Evolutionary conservation across 208 protist species (phyloP), one percentile per base, ranked within the genome.

Genomic region (Naegleria fowleri): DNA sequence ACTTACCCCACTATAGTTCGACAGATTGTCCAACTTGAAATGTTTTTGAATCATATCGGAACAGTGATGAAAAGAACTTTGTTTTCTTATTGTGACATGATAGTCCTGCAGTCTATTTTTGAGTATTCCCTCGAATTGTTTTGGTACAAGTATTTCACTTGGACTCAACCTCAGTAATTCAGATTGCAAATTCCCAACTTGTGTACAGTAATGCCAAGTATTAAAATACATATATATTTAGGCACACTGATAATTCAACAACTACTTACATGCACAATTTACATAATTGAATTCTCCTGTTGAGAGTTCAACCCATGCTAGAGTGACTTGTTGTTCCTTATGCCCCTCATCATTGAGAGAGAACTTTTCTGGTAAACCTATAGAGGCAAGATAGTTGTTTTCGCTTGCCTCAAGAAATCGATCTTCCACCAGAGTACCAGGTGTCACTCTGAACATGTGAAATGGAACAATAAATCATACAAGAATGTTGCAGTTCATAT

Each of bases 231-330:
- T n/a, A n/a, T n/a, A n/a, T n/a, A n/a, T n/a, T n/a, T n/a, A n/a
- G n/a, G n/a, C n/a, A n/a, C n/a, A n/a, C n/a, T n/a, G 90, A 29
- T 83, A 83, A 67, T 36, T 16, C 43, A 86, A 19, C 11, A 5
- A 16, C 3, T 84, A 84, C 76, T 19, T 86, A 86, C 83, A 25
- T 19, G 84, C 36, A 25, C 41, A 36, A 22, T 85, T 79, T 11
- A 86, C 92, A 43, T 91, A 85, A 93, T 55, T 84, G 36, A 94
- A 94, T 36, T 93, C 43, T 76, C 93, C 93, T 22, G 93, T 94
- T 33, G 91, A 93, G 0, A 94, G 19, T 59, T 94, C 92, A 39
- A 94, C n/a, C 93, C 93, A 94, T 22, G 92, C 52, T 40, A 94
- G 29, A 48, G 25, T 29, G 79, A 93, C 86, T 22, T 48, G 9